Evolutionary conservation across 2,329 filamentous ascomycete genomes (phyloP).

Genomic region (Paracoccidioides lutzii): DNA sequence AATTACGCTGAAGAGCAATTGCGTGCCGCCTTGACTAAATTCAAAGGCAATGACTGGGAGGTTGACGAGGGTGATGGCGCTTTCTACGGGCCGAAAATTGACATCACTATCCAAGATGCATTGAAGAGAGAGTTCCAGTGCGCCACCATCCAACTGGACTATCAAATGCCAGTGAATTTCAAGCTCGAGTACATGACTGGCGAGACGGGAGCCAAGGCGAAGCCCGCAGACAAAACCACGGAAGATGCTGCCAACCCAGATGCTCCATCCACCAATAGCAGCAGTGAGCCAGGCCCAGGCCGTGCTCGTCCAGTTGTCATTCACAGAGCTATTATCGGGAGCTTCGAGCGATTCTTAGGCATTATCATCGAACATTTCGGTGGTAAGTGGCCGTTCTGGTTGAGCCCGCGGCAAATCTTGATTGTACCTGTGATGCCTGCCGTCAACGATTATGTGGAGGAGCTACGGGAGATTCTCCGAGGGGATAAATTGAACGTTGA

Average conservation of each 20-base stretch:
- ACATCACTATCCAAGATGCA: slow-evolving; percentile 86
- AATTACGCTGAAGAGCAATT: slow-evolving; percentile 74
- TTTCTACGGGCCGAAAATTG: slow-evolving; percentile 98
- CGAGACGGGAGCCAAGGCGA: slow-evolving; percentile 40
- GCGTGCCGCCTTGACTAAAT: slow-evolving; percentile 64
- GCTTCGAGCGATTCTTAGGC: slow-evolving; percentile 40
- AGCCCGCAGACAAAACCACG: slow-evolving; percentile 27
- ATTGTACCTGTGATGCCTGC: slow-evolving; percentile 40
- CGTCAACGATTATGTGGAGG: slow-evolving; percentile 36
- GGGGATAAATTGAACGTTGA: slow-evolving; percentile 36
- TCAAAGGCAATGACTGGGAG: slow-evolving; percentile 66
- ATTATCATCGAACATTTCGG: slow-evolving; percentile 40
- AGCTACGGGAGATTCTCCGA: slow-evolving; percentile 33
- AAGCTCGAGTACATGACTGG: slow-evolving; percentile 74
- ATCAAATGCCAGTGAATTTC: slow-evolving; percentile 75
- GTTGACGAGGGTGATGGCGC: slow-evolving; percentile 91
- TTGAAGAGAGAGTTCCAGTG: slow-evolving; percentile 76
- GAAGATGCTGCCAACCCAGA: slow-evolving; percentile 33
- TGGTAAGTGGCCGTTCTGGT: slow-evolving; percentile 42
- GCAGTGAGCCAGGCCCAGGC: slow-evolving; percentile 24
- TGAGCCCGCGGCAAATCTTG: slow-evolving; percentile 38
- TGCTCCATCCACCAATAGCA: slow-evolving; percentile 18
- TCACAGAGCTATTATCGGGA: slow-evolving; percentile 39
- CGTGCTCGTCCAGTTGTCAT: slow-evolving; percentile 40
- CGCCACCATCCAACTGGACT: slow-evolving; percentile 89